phyloP scores from a whole-genome alignment of 331 rosid genomes.

The Spiraea crenata region DNA sequence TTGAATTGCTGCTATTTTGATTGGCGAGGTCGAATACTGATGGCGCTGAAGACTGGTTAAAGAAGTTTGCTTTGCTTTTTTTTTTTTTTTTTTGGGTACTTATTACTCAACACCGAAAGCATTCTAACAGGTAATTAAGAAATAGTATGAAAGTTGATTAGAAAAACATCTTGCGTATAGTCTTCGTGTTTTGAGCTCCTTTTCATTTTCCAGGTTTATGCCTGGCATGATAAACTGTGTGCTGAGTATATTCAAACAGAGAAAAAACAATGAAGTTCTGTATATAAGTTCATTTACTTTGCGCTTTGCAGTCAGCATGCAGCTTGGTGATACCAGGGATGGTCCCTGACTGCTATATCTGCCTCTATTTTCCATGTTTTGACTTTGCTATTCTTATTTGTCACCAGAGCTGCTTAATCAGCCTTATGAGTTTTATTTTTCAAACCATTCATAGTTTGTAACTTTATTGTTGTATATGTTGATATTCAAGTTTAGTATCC shows the following conservation, averaged over 20 bases:
- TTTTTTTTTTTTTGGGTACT: too few relatives aligned
- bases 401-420: too few relatives aligned
- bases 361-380: neutral
- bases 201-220: slow-evolving; percentile 75
- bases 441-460: neutral
- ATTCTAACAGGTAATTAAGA: slow-evolving; percentile 70
- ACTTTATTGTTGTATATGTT: neutral
- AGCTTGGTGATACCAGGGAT: too few relatives aligned
- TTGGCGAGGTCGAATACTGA: slow-evolving; percentile 74
- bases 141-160: slow-evolving; percentile 17
- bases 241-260: slow-evolving; percentile 56
- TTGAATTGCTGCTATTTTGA: slow-evolving; percentile 14
- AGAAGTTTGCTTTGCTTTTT: slow-evolving; percentile 50
- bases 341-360: slow-evolving; percentile 4
- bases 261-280: slow-evolving; percentile 50
- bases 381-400: neutral
- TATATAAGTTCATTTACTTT: neutral
- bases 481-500: neutral
- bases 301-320: neutral
- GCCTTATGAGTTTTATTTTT: neutral
- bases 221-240: slow-evolving; percentile 67
- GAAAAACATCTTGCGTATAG: slow-evolving; percentile 10
- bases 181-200: slow-evolving; percentile 22
- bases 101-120: slow-evolving; percentile 76
- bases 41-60: slow-evolving; percentile 69